These are phyloP conservation scores for Trypethelium eluteriae DNA, from an alignment of 495 filamentous ascomycete genomes.

Conservation along the genomic window DNA sequence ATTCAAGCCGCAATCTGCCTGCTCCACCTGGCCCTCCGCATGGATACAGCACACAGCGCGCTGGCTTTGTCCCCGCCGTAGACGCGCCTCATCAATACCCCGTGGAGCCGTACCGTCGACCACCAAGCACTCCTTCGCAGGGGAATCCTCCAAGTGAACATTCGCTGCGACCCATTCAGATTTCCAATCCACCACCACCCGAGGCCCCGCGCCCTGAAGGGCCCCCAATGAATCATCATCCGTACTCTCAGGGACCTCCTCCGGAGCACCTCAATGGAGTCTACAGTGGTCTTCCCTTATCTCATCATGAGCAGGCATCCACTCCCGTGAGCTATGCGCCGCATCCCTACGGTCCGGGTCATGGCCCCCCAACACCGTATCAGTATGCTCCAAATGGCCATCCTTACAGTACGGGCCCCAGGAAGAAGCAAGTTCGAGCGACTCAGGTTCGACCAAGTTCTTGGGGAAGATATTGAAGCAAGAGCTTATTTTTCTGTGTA, in stretches of 20 bases:
- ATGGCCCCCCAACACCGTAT: constrained; percentile 4
- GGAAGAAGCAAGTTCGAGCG: constrained; percentile 35
- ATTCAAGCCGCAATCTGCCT: not conserved
- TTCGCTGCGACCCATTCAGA: not conserved
- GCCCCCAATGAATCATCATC: constrained; percentile 6
- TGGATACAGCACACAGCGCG: not conserved
- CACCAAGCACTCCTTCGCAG: constrained; percentile 3
- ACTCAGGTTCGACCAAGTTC: constrained; percentile 25
- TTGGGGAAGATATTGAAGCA: not conserved
- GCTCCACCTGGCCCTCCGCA: not conserved
- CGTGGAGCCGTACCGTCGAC: not conserved
- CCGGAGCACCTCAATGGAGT: constrained; percentile 2
- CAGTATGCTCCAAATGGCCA: constrained; percentile 3
- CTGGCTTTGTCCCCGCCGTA: not conserved
- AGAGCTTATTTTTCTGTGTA: constrained; percentile 25
- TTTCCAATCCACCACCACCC: not conserved
- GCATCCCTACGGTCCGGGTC: constrained; percentile 16
- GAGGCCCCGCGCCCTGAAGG: not conserved
- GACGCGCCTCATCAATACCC: constrained; percentile 8
- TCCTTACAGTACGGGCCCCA: constrained; percentile 12
- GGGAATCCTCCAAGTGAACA: not conserved
- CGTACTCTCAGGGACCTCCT: not conserved
- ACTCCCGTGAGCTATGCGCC: constrained; percentile 13
- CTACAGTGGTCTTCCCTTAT: constrained; percentile 14
- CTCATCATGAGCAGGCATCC: constrained; percentile 12